A percentile compares a stretch with the other conserved stretches of the same genome.
These are phyloP conservation scores for Canavalia ensiformis DNA, from an alignment of 306 rosid species.

Conservation along the genomic window DNA sequence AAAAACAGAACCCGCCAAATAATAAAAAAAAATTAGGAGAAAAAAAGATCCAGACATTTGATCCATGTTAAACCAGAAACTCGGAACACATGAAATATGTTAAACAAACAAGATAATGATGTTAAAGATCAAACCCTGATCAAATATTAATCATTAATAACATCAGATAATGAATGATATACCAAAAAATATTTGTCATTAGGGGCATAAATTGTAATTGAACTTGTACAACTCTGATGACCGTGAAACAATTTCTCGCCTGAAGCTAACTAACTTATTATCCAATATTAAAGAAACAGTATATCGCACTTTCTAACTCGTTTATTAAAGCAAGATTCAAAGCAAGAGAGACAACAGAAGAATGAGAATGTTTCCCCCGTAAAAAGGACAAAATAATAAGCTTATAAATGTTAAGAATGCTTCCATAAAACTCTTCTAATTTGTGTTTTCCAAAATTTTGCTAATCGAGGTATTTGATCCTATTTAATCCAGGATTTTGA, in stretches of 20 bases:
- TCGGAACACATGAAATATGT: not conserved
- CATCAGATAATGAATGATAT: not conserved
- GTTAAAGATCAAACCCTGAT: conserved; percentile 20
- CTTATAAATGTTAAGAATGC: conserved; percentile 2
- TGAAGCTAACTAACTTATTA: conserved; percentile 5
- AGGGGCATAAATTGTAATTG: not conserved
- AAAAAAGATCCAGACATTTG: not conserved
- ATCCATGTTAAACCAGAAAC: not conserved
- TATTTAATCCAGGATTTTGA: conserved; percentile 20
- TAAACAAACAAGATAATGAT: not conserved
- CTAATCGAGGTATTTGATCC: conserved; percentile 16
- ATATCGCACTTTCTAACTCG: not conserved
- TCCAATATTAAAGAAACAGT: conserved; percentile 26
- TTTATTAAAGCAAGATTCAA: not conserved
- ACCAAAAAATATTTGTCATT: not conserved
- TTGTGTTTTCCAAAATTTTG: conserved; percentile 25
- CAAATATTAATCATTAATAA: not conserved
- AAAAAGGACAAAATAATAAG: conserved; percentile 17
- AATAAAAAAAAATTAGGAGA: not conserved
- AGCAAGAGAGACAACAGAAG: conserved; percentile 27
- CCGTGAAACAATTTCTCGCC: conserved; percentile 20
- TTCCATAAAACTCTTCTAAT: not conserved
- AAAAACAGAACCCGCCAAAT: conserved; percentile 9
- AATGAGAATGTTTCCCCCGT: conserved; percentile 7
- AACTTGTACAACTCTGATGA: conserved; percentile 24